Evolutionary conservation across 768 basidiomycete genomes (phyloP), one percentile per base, ranked within the genome.

Genomic region (Astraeus odoratus): DNA sequence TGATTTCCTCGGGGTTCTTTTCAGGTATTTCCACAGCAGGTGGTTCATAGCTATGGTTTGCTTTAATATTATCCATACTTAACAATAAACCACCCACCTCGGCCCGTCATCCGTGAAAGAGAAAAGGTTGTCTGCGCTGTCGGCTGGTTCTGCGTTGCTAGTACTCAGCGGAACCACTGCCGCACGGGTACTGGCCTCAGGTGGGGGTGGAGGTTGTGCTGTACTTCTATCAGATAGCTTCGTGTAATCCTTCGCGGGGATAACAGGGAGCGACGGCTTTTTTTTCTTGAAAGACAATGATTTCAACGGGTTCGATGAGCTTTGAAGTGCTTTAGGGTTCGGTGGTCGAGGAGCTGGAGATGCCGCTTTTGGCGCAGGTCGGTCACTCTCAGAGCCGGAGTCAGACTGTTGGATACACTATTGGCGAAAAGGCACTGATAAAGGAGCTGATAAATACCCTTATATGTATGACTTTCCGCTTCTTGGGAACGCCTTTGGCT

Each of bases 211-310:
- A 24, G 52, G 54, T 19, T 47, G 42, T 25, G 44, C 18, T 6
- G 31, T 12, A 4, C 39, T 18, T 12, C 38, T 23, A 26, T 33
- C 43, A 6, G 52, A 33, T 8, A 8, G 13, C 2, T 34, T 10
- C 3, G 24, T 39, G 20, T 27, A 24, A 3, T 59, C 61, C 23
- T 52, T 58, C 12, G n/a, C 43, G 30, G 52, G 56, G 12, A 13
- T 34, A 34, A 44, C 26, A 15, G 43, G 33, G 30, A 43, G n/a
- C 23, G 51, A 34, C 5, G 58, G 49, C 40, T 56, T 64, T 19
- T 43, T 64, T 53, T 75, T 77, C 57, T 71, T 77, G 54, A 77
- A 75, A 24, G 61, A 68, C 8, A 75, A 59, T n/a, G 56, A 42
- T 38, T 57, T 51, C 34, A 67, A 43, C 8, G 57, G 42, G 30